Evolutionary conservation across 2,329 filamentous ascomycete genomes (phyloP).

Genomic region (Catunica adiposa): DNA sequence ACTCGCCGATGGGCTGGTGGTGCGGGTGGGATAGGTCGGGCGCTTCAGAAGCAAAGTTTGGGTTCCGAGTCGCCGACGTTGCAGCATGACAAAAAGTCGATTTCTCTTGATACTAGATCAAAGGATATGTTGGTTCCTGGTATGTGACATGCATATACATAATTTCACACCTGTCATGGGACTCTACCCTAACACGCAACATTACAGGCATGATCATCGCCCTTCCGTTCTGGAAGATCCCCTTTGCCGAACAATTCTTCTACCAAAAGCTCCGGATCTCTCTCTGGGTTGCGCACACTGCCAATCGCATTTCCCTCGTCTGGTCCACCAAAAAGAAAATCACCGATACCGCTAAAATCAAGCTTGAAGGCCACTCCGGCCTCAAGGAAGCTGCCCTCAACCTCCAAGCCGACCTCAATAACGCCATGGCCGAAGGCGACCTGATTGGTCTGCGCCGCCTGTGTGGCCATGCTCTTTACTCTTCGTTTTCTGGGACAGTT

Average conservation of each 20-base stretch:
- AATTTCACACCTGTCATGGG: not conserved
- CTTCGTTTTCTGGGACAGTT: constrained; percentile 36
- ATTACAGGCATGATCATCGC: constrained; percentile 31
- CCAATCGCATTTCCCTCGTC: constrained; percentile 25
- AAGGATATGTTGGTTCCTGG: constrained; percentile 13
- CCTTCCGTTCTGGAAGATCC: constrained; percentile 20
- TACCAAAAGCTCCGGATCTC: constrained; percentile 25
- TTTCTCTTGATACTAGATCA: constrained; percentile 2
- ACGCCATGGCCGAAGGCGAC: constrained; percentile 44
- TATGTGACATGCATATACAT: not conserved
- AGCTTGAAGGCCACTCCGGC: constrained; percentile 24
- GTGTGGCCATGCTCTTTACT: constrained; percentile 36
- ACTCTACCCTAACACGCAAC: not conserved
- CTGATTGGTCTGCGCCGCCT: constrained; percentile 31
- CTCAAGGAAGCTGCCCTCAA: constrained; percentile 38
- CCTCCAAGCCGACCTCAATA: constrained; percentile 45
- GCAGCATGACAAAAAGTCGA: not conserved
- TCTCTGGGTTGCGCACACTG: constrained; percentile 22
- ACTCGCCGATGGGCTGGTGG: not conserved
- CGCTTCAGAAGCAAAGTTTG: not conserved
- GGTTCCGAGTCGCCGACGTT: constrained; percentile 8
- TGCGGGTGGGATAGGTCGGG: not conserved
- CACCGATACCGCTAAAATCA: constrained; percentile 27
- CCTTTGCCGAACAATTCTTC: constrained; percentile 21
- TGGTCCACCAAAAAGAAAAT: constrained; percentile 30